phyloP scores from a whole-genome alignment of 2,329 filamentous ascomycete species.

The Aaosphaeria pasadenensis region DNA sequence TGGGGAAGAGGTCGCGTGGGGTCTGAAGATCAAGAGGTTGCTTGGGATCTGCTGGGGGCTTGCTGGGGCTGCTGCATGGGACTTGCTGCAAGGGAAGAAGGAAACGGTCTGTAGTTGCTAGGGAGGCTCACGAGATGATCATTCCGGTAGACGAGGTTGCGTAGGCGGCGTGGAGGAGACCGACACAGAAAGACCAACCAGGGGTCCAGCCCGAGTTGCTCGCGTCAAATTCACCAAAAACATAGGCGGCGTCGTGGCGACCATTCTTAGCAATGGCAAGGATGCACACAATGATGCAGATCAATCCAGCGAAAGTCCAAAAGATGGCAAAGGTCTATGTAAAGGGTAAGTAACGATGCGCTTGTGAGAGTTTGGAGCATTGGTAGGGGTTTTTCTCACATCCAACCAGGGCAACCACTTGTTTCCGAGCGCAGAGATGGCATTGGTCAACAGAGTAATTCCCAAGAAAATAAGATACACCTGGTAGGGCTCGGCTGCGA shows the following conservation, averaged over 20 bases:
- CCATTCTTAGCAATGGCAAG: conserved; percentile 68
- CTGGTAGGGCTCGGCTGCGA: conserved; percentile 44
- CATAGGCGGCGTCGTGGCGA: conserved; percentile 59
- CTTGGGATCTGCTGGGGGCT: conserved; percentile 1
- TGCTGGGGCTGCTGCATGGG: conserved; percentile 19
- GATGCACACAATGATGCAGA: conserved; percentile 62
- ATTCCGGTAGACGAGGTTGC: conserved; percentile 75
- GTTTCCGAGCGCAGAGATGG: conserved; percentile 52
- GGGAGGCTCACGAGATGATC: conserved; percentile 66
- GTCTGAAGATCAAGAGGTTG: background rate
- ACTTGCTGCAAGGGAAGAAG: too few species aligned
- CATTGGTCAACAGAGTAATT: conserved; percentile 50
- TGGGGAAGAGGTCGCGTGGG: conserved; percentile 3
- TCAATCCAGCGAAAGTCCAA: conserved; percentile 70
- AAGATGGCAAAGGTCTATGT: conserved; percentile 66
- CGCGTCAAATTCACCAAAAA: conserved; percentile 67
- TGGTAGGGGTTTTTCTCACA: conserved; percentile 49
- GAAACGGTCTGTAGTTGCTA: too few species aligned
- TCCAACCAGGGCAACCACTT: conserved; percentile 59
- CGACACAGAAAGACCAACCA: conserved; percentile 72
- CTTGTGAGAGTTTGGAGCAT: conserved; percentile 8
- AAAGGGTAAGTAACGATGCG: conserved; percentile 16
- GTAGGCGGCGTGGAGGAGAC: conserved; percentile 69
- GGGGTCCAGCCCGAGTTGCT: conserved; percentile 64
- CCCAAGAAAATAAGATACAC: conserved; percentile 49